phyloP scores from a whole-genome alignment of 495 filamentous ascomycete genomes.

The Letharia columbiana region DNA sequence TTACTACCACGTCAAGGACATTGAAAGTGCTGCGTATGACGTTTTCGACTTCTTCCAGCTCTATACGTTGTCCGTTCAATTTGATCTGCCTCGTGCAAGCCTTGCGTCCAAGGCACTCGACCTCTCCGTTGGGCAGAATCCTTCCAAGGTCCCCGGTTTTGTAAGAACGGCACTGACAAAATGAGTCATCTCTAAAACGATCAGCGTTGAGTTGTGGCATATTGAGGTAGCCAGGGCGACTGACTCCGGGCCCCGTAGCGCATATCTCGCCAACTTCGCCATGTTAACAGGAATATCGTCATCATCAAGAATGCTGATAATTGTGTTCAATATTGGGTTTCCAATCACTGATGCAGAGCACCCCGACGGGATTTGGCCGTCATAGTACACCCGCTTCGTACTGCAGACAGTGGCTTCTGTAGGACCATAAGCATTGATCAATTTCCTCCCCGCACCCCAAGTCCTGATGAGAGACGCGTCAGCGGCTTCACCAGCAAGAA shows the following conservation, averaged over 20 bases:
- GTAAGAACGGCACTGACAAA: background rate
- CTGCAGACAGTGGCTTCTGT: conserved; percentile 26
- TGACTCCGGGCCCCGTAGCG: background rate
- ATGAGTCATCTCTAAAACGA: background rate
- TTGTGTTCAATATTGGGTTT: conserved; percentile 6
- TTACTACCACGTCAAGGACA: background rate
- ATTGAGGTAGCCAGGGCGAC: background rate
- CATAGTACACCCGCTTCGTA: conserved; percentile 4
- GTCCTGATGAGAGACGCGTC: conserved; percentile 25
- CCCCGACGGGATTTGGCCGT: conserved; percentile 5
- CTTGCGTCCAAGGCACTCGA: conserved; percentile 3
- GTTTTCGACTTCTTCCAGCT: background rate
- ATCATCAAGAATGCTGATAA: conserved; percentile 2
- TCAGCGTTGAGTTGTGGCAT: conserved; percentile 8
- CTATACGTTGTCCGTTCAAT: conserved; percentile 1
- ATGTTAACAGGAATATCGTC: background rate
- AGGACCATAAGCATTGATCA: conserved; percentile 32
- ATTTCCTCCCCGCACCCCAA: conserved; percentile 24
- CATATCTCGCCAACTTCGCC: conserved; percentile 6
- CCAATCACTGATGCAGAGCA: conserved; percentile 7
- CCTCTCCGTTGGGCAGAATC: background rate
- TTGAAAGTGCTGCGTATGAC: background rate
- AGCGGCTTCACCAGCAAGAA: conserved; percentile 28
- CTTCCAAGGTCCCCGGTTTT: conserved; percentile 5
- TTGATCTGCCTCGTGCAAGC: background rate